Percentiles rank a stretch among this genome's conserved stretches.
phyloP scores from a whole-genome alignment of 1,284 basidiomycete species.

The Sporisorium exsertum region DNA sequence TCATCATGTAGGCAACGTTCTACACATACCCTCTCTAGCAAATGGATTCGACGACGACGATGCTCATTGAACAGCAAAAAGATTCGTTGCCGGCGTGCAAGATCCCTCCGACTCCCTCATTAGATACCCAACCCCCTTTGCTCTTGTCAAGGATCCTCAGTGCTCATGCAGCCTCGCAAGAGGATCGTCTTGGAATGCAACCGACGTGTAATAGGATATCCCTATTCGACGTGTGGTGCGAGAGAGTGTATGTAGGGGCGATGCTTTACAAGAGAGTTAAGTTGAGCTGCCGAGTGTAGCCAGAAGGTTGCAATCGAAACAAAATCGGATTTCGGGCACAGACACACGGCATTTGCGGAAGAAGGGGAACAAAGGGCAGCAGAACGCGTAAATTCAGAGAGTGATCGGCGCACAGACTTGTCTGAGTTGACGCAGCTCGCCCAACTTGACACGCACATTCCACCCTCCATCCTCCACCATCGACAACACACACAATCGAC shows the following conservation, averaged over 20 bases:
- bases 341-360: too few relatives aligned
- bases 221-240: neutral
- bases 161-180: neutral
- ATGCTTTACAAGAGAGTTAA: neutral
- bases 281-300: neutral
- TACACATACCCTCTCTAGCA: conserved; percentile 9
- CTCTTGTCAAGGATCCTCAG: neutral
- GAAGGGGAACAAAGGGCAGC: conserved; percentile 2
- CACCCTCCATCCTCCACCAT: neutral
- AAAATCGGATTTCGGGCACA: conserved; percentile 2
- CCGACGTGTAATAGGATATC: neutral
- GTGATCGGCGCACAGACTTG: conserved; percentile 12
- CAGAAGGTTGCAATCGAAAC: neutral
- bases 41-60: neutral
- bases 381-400: conserved; percentile 15
- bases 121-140: conserved; percentile 21
- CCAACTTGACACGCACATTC: conserved; percentile 2
- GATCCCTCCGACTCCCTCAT: neutral
- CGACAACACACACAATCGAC: neutral
- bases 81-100: conserved; percentile 19
- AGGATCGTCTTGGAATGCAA: neutral
- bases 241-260: neutral
- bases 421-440: conserved; percentile 8
- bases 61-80: neutral
- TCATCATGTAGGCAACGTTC: conserved; percentile 45